Base-by-base conservation (phyloP, 345 rosid species). In the Xanthoceras sorbifolium region DNA sequence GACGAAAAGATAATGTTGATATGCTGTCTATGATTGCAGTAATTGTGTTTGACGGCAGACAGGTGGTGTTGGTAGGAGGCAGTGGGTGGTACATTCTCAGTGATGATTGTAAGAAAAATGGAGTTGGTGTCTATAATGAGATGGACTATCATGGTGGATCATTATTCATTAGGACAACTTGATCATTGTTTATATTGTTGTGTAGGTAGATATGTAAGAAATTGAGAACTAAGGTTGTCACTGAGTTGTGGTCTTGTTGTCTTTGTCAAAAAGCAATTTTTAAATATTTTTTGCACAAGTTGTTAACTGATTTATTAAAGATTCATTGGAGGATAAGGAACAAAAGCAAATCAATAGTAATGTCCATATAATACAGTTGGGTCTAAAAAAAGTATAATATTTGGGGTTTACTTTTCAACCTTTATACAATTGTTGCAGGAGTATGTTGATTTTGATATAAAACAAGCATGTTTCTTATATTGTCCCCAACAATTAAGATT, bases 381-480 rank as follows among this genome's bases (percentile, higher is more conserved):
- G 18, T 65, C n/a, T 9, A 20, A 20, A 32, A 65, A 32, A n/a
- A 64, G 26, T 34, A 18, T 34, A 15, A 15, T 20, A 64, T 32
- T 34, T 64, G 46, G 46, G 25, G 20, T 36, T 65, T 38, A 0
- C 44, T 4, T 20, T 17, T 3, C 25, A 36, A 9, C 18, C 25
- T 67, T 67, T 67, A 42, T 38, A 67, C 25, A 17, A 42, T 67
- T 67, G 54, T 18, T 67, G 71, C 71, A 22, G 40, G 67, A 28
- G 7, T 32, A 17, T 63, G 66, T 63, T 15, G 3, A 12, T 63
- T 28, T 63, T 6, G 17, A 42, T 42, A 1, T 1, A 42, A 42
- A 42, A 10, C 46, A 42, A 42, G 10, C 10, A 4, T 42, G 46
- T 50, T 32, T 50, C 57, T 50, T 50, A 50, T 1, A 50, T 31